These are phyloP conservation scores for Cercospora beticola DNA, from an alignment of 2,329 filamentous ascomycete species.

Conservation along the genomic window DNA sequence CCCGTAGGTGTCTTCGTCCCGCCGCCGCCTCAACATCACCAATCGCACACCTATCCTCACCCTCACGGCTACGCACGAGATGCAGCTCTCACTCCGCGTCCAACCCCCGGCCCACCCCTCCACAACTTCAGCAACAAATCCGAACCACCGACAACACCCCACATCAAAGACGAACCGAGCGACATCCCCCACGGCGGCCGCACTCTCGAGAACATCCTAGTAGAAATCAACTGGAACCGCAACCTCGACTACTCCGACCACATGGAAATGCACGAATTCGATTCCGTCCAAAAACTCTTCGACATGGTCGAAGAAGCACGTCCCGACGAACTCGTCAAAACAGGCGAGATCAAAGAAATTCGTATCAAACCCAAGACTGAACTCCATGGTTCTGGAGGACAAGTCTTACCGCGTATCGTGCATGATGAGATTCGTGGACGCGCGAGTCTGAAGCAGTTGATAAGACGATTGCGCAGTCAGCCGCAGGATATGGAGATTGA, in stretches of 20 bases:
- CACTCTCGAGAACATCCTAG: slow-evolving; percentile 14
- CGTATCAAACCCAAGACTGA: slow-evolving; percentile 17
- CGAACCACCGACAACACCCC: neutral
- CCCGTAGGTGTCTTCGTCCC: slow-evolving; percentile 1
- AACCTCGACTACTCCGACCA: slow-evolving; percentile 18
- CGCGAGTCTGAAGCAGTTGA: slow-evolving; percentile 16
- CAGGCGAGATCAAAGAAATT: slow-evolving; percentile 18
- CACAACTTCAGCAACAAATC: neutral
- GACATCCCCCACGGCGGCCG: neutral
- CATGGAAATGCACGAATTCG: slow-evolving; percentile 19
- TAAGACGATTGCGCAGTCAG: slow-evolving; percentile 16
- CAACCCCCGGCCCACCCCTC: neutral
- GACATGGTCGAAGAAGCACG: slow-evolving; percentile 17
- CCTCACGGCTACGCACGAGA: neutral
- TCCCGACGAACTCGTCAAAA: slow-evolving; percentile 14
- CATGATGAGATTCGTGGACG: slow-evolving; percentile 18
- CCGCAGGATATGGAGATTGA: slow-evolving; percentile 18
- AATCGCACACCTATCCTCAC: neutral
- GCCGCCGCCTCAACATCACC: neutral
- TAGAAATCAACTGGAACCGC: slow-evolving; percentile 21
- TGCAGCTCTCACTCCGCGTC: slow-evolving; percentile 6
- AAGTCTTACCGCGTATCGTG: slow-evolving; percentile 18
- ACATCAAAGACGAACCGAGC: slow-evolving; percentile 7
- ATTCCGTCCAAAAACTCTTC: slow-evolving; percentile 16
- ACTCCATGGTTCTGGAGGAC: slow-evolving; percentile 8